These are phyloP conservation scores for Erysimum cheiri DNA, from an alignment of 441 rosid genomes.

Conservation along the genomic window DNA sequence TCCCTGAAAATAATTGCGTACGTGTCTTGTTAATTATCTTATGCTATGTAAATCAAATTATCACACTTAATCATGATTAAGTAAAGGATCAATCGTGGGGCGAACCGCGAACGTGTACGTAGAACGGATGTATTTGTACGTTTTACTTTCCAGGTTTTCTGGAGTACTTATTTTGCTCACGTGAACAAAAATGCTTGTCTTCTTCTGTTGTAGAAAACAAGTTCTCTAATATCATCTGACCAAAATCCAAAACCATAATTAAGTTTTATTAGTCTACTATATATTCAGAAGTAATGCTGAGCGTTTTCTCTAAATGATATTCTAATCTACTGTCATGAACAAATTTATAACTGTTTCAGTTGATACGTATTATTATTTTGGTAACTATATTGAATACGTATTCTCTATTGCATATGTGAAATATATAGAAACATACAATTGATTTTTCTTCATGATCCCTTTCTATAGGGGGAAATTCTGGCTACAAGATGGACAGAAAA, in stretches of 20 bases:
- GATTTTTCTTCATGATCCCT: slow-evolving; percentile 23
- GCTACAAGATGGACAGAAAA: slow-evolving; percentile 20
- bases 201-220: slow-evolving; percentile 23
- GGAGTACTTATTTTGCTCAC: slow-evolving; percentile 40
- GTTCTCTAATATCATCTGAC: slow-evolving; percentile 5
- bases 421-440: slow-evolving; percentile 31
- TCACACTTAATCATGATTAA: not conserved
- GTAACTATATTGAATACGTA: slow-evolving; percentile 1
- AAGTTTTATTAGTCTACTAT: not conserved
- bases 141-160: slow-evolving; percentile 39
- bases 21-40: not conserved
- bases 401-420: slow-evolving; percentile 1
- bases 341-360: not conserved
- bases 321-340: not conserved
- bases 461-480: not conserved
- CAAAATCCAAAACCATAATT: slow-evolving; percentile 14
- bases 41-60: not conserved
- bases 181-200: slow-evolving; percentile 38
- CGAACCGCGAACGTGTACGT: not conserved
- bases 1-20: not conserved
- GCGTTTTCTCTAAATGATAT: not conserved
- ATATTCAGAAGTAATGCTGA: slow-evolving; percentile 1
- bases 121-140: slow-evolving; percentile 19
- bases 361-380: not conserved
- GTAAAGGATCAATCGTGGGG: not conserved